phyloP scores from a whole-genome alignment of 108 stramenopile species.

The Stephanodiscus minutulus region DNA sequence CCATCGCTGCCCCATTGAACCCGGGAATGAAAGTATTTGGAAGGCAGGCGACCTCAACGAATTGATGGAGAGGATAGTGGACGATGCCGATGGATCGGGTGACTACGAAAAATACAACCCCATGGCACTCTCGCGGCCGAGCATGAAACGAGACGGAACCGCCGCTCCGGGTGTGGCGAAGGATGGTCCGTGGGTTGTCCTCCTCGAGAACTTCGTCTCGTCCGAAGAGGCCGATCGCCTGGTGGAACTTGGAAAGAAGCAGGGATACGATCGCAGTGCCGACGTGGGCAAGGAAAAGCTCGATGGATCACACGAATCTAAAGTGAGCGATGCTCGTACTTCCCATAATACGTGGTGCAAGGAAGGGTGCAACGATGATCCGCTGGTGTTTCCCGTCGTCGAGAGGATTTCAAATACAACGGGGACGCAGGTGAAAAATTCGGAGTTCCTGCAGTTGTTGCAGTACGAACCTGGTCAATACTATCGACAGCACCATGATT shows the following conservation, averaged over 20 bases:
- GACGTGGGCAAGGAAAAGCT: conserved; percentile 71
- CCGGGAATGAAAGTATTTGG: conserved; percentile 52
- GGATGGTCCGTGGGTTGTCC: conserved; percentile 88
- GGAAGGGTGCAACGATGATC: conserved; percentile 28
- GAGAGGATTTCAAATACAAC: conserved; percentile 21
- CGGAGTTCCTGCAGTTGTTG: conserved; percentile 70
- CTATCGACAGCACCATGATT: conserved; percentile 57
- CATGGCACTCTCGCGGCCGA: conserved; percentile 62
- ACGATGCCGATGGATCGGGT: conserved; percentile 16
- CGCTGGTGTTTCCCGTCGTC: conserved; percentile 9
- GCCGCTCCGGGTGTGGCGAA: conserved; percentile 28
- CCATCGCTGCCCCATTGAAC: conserved; percentile 64
- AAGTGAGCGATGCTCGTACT: conserved; percentile 44
- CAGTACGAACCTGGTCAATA: conserved; percentile 63
- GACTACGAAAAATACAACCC: conserved; percentile 48
- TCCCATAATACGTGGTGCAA: conserved; percentile 52
- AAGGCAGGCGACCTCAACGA: conserved; percentile 67
- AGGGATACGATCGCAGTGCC: conserved; percentile 80
- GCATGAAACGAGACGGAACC: conserved; percentile 19
- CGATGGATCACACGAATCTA: conserved; percentile 68
- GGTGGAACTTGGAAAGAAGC: conserved; percentile 60
- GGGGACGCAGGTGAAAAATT: conserved; percentile 16
- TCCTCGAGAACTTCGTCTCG: conserved; percentile 79
- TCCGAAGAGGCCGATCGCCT: conserved; percentile 73
- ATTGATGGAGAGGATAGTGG: conserved; percentile 69